A percentile compares a stretch with the other conserved stretches of the same genome.
Evolutionary conservation across 208 protist species (phyloP).

Genomic region (Trypanosoma conorhini): DNA sequence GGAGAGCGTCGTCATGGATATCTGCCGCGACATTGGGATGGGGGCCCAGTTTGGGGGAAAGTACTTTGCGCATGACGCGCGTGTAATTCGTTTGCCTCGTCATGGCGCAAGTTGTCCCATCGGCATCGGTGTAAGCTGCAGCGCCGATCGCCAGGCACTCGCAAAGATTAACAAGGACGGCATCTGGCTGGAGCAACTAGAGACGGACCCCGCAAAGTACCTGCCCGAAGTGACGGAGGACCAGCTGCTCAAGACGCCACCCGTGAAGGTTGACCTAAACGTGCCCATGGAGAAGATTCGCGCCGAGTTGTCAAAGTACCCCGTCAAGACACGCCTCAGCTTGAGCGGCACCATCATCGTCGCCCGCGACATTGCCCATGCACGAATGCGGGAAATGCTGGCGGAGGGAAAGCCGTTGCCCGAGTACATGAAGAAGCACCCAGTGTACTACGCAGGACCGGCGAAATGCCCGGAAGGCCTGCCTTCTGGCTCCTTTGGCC

Average conservation of each 20-base stretch:
- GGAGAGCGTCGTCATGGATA: constrained; percentile 89
- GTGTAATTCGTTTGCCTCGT: constrained; percentile 94
- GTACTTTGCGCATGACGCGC: constrained; percentile 98
- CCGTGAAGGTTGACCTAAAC: constrained; percentile 94
- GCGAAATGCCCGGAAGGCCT: constrained; percentile 96
- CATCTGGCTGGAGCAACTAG: constrained; percentile 96
- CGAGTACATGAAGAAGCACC: constrained; percentile 95
- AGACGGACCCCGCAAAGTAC: constrained; percentile 94
- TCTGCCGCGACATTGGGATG: constrained; percentile 93
- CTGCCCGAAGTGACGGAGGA: constrained; percentile 91
- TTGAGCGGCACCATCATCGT: constrained; percentile 97
- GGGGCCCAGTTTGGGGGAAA: constrained; percentile 98
- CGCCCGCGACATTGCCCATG: constrained; percentile 97
- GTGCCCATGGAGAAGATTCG: constrained; percentile 89
- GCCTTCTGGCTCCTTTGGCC: constrained; percentile 95
- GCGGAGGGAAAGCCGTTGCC: constrained; percentile 88
- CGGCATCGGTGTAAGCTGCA: constrained; percentile 97
- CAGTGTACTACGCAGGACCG: constrained; percentile 98
- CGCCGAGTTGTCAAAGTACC: constrained; percentile 80
- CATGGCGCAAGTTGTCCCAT: constrained; percentile 92
- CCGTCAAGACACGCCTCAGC: constrained; percentile 92
- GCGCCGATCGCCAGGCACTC: constrained; percentile 94
- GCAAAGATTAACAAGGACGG: constrained; percentile 96
- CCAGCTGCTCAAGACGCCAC: constrained; percentile 58
- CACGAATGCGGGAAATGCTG: constrained; percentile 92